Percentiles rank a stretch among this genome's conserved stretches.
Conservation (phyloP, 192 early-diverging fungal genomes). For the Allomyces arbusculus region DNA sequence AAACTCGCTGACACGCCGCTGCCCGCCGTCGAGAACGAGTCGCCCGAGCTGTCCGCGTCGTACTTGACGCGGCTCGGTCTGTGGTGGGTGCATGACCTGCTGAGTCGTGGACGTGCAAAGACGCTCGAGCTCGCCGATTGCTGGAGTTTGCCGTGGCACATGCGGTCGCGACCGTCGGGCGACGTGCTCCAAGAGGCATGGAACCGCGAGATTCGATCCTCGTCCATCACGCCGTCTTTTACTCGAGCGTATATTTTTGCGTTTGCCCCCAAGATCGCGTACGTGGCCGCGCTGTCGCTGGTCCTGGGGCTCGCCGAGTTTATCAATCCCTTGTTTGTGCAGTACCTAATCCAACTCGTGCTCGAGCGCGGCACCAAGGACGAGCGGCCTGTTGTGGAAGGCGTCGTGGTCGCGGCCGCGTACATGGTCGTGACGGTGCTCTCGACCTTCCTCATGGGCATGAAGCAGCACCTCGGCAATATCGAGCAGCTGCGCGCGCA, state of each 20-base stretch:
- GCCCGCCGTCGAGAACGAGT: not conserved
- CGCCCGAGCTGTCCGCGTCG: not conserved
- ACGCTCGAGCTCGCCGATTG: not conserved
- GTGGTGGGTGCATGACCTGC: not conserved
- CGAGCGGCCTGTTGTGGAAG: not conserved
- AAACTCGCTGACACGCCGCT: too few species aligned
- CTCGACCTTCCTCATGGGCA: not conserved
- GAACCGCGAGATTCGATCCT: not conserved
- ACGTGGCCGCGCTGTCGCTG: not conserved
- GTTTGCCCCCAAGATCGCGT: not conserved
- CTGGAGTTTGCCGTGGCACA: not conserved
- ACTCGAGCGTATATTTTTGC: not conserved
- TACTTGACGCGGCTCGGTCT: not conserved
- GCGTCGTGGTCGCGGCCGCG: not conserved
- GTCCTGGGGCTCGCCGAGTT: not conserved
- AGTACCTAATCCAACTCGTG: not conserved
- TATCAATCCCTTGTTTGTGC: not conserved
- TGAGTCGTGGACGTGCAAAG: not conserved
- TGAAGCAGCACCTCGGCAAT: not conserved
- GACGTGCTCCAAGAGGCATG: not conserved
- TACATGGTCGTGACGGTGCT: not conserved
- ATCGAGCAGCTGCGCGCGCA: not conserved
- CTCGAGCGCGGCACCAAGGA: not conserved
- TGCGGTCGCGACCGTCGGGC: not conserved
- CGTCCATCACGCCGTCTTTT: not conserved